These are phyloP conservation scores for Bryoerythrophyllum caledonicum DNA, from an alignment of 225 moss, liverwort and hornwort genomes.

Conservation along the genomic window DNA sequence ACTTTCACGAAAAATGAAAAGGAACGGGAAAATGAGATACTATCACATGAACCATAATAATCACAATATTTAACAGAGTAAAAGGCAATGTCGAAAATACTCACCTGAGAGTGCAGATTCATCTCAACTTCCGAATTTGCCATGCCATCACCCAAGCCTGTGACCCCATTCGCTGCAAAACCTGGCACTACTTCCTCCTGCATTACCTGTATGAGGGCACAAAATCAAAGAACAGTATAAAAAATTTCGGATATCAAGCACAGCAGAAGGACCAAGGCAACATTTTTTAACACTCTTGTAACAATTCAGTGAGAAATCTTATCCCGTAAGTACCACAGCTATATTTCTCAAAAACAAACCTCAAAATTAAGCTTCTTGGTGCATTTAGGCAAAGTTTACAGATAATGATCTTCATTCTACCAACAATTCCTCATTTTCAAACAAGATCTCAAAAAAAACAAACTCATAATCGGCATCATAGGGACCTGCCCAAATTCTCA, in stretches of 20 bases:
- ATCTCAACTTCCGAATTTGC: slow-evolving; percentile 61
- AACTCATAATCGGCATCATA: too few species aligned
- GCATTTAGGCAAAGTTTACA: too few species aligned
- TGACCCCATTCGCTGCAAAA: slow-evolving; percentile 53
- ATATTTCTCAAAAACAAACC: too few species aligned
- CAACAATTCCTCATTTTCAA: too few species aligned
- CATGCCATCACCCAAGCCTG: slow-evolving; percentile 62
- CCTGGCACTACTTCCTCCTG: slow-evolving; percentile 58
- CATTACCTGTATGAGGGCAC: slow-evolving; percentile 39
- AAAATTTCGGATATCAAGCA: neutral
- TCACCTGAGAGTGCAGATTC: slow-evolving; percentile 54
- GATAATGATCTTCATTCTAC: too few species aligned
- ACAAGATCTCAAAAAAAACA: too few species aligned
- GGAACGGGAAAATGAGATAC: slow-evolving; percentile 1
- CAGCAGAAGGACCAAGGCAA: slow-evolving; percentile 17
- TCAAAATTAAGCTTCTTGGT: too few species aligned
- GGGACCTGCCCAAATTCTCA: too few species aligned
- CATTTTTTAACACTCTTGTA: slow-evolving; percentile 1
- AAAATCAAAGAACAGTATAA: slow-evolving; percentile 1
- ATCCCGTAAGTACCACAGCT: too few species aligned
- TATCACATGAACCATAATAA: neutral
- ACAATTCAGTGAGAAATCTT: neutral
- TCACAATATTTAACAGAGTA: neutral
- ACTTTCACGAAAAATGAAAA: slow-evolving; percentile 3
- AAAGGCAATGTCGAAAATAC: slow-evolving; percentile 19